These are phyloP conservation scores for Adenanthera pavonina DNA, from an alignment of 306 rosid species.

Conservation along the genomic window DNA sequence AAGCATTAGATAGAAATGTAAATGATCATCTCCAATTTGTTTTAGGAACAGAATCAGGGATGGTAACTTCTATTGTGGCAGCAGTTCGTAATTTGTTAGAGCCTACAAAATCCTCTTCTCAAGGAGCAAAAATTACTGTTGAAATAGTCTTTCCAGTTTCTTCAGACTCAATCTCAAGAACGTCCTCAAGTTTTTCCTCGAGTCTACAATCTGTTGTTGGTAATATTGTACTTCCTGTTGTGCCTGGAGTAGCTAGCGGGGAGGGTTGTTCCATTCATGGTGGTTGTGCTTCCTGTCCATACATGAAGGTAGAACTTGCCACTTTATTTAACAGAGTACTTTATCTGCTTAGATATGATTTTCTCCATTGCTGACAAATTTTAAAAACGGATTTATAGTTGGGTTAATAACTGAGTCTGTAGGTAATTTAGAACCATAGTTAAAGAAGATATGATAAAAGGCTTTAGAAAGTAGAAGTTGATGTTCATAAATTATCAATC, in stretches of 20 bases:
- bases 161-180: constrained; percentile 76
- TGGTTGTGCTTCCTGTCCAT: constrained; percentile 99
- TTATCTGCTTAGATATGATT: constrained; percentile 24
- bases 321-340: neutral
- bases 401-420: neutral
- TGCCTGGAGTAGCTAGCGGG: constrained; percentile 90
- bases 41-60: constrained; percentile 95
- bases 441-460: neutral
- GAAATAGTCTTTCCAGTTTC: constrained; percentile 98
- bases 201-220: constrained; percentile 52
- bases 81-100: constrained; percentile 71
- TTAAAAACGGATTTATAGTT: neutral
- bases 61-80: constrained; percentile 94
- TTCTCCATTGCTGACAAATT: constrained; percentile 14
- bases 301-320: constrained; percentile 80
- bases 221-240: constrained; percentile 61
- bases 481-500: neutral
- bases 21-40: constrained; percentile 88
- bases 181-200: constrained; percentile 58
- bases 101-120: constrained; percentile 53
- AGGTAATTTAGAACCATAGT: constrained; percentile 6
- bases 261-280: constrained; percentile 97
- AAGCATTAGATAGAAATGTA: constrained; percentile 83
- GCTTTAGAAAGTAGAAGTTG: neutral
- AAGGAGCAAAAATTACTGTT: constrained; percentile 63